phyloP scores from a whole-genome alignment of 75 land plant species.

The Pseudotsuga menziesii region DNA sequence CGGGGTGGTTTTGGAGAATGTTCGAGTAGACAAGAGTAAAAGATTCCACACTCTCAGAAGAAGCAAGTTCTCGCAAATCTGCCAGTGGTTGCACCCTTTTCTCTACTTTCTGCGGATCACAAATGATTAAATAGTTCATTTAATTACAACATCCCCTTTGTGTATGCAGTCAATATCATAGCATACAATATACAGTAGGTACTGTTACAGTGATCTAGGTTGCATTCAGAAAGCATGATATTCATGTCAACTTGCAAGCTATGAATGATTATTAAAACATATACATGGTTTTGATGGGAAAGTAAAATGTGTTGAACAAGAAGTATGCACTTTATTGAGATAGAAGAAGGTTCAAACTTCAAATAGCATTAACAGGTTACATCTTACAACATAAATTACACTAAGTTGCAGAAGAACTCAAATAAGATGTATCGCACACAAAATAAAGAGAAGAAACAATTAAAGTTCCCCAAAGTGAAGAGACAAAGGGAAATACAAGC shows the following conservation, averaged over 20 bases:
- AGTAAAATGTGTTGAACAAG: background rate
- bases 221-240: background rate
- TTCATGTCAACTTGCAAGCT: background rate
- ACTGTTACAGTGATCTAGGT: background rate
- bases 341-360: background rate
- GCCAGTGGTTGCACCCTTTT: conserved; percentile 72
- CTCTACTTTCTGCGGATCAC: conserved; percentile 79
- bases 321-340: background rate
- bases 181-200: no score
- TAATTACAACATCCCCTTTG: no score
- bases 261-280: background rate
- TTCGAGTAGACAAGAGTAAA: conserved; percentile 88
- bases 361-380: background rate
- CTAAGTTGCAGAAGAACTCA: background rate
- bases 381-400: background rate
- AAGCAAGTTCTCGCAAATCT: conserved; percentile 91
- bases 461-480: background rate
- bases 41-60: conserved; percentile 88
- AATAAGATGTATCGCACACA: background rate
- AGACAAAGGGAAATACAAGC: background rate
- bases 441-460: background rate
- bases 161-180: no score
- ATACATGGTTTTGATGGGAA: background rate
- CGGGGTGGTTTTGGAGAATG: conserved; percentile 89
- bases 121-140: background rate